Evolutionary conservation across 2,329 filamentous ascomycete genomes (phyloP).

Genomic region (Nemania sp.): DNA sequence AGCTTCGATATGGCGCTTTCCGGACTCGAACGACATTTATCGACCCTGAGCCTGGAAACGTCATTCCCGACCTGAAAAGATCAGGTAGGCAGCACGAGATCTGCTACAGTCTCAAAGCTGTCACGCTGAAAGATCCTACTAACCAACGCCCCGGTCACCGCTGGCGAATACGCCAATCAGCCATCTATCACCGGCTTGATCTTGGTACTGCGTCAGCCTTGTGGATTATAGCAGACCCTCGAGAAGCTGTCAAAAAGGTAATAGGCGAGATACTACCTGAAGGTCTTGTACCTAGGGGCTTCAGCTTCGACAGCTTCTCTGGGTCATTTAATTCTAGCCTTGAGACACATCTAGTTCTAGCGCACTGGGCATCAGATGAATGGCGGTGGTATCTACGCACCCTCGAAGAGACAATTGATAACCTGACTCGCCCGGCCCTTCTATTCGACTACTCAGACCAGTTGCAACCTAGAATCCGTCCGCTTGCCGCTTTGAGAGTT

Average conservation of each 20-base stretch:
- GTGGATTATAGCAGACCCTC: conserved; percentile 54
- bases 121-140: conserved; percentile 28
- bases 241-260: conserved; percentile 42
- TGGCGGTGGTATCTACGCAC: conserved; percentile 55
- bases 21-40: conserved; percentile 37
- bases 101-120: conserved; percentile 47
- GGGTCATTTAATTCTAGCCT: conserved; percentile 52
- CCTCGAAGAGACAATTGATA: conserved; percentile 52
- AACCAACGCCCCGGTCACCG: conserved; percentile 15
- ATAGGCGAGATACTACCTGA: conserved; percentile 49
- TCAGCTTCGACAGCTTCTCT: conserved; percentile 45
- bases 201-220: conserved; percentile 47
- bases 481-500: conserved; percentile 49
- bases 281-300: conserved; percentile 44
- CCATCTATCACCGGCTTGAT: conserved; percentile 48
- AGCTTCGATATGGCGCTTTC: conserved; percentile 47
- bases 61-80: conserved; percentile 39
- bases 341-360: conserved; percentile 51
- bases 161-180: conserved; percentile 45
- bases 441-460: conserved; percentile 16
- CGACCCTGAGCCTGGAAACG: conserved; percentile 21
- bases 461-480: conserved; percentile 38
- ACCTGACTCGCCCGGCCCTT: conserved; percentile 43
- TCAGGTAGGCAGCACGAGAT: conserved; percentile 44
- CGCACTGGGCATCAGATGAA: conserved; percentile 54